Evolutionary conservation across 1,284 basidiomycete genomes (phyloP).

Genomic region (Cryptococcus amylolentus): DNA sequence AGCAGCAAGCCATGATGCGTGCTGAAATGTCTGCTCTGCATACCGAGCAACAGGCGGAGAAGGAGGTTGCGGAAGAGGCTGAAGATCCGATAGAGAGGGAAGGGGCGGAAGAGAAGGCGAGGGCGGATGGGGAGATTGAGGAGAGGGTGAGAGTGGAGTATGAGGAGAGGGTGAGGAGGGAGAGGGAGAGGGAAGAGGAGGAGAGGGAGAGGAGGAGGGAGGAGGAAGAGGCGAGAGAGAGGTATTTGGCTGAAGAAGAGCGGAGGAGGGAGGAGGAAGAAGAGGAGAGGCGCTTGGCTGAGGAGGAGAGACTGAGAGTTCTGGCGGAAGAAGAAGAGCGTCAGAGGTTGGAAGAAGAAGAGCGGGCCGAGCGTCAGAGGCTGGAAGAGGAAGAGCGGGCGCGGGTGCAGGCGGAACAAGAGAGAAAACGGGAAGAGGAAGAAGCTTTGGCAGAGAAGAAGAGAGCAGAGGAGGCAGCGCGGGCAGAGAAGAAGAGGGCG

Average conservation of each 20-base stretch:
- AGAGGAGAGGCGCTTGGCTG: neutral
- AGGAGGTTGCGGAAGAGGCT: neutral
- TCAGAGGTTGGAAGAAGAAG: neutral
- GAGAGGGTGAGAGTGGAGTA: constrained; percentile 2
- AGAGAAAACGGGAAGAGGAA: constrained; percentile 3
- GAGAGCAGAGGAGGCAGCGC: constrained; percentile 7
- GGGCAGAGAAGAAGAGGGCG: constrained; percentile 3
- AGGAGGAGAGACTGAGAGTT: neutral
- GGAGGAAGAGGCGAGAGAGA: constrained; percentile 9
- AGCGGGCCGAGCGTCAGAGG: neutral
- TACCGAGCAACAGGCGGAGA: neutral
- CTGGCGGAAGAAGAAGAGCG: neutral
- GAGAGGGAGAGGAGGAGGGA: constrained; percentile 10
- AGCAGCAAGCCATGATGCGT: neutral
- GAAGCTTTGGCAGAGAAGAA: constrained; percentile 5
- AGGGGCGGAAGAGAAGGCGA: constrained; percentile 5
- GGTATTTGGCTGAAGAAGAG: constrained; percentile 10
- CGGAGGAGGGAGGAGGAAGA: constrained; percentile 11
- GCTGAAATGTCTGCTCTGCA: neutral
- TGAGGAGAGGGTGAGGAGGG: constrained; percentile 2
- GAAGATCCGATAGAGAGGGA: constrained; percentile 4
- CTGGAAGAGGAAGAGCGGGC: constrained; percentile 4
- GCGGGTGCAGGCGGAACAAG: constrained; percentile 1
- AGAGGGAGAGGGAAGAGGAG: constrained; percentile 12
- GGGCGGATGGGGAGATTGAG: constrained; percentile 5